A percentile compares a stretch with the other conserved stretches of the same genome.
These are phyloP conservation scores for Remersonia thermophila DNA, from an alignment of 2,329 filamentous ascomycete species.

Conservation along the genomic window DNA sequence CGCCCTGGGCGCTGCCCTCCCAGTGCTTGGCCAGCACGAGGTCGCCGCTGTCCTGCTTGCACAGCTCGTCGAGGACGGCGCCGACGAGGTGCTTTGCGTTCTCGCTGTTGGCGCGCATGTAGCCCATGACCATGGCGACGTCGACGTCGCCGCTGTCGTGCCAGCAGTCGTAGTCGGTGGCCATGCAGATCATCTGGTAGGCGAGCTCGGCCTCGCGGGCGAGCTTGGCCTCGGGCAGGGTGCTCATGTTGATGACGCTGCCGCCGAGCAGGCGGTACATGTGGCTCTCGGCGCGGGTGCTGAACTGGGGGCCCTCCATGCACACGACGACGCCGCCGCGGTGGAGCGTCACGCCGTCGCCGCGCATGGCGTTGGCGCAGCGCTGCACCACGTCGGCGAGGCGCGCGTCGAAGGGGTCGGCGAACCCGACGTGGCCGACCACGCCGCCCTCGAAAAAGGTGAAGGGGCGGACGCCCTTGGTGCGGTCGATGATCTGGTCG, in stretches of 20 bases:
- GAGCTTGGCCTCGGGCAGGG: constrained; percentile 88
- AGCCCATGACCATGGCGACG: constrained; percentile 91
- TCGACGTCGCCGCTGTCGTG: constrained; percentile 71
- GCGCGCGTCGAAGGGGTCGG: constrained; percentile 79
- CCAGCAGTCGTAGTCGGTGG: constrained; percentile 99
- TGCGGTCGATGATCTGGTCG: constrained; percentile 94
- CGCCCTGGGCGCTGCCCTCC: constrained; percentile 62
- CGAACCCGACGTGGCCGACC: constrained; percentile 90
- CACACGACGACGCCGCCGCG: constrained; percentile 76
- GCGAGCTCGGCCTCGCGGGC: constrained; percentile 91
- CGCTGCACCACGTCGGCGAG: constrained; percentile 64
- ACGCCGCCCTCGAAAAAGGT: constrained; percentile 92
- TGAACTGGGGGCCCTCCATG: constrained; percentile 99
- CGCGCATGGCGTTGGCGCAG: constrained; percentile 64
- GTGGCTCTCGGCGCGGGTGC: constrained; percentile 86
- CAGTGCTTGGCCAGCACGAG: constrained; percentile 72
- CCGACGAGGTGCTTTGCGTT: constrained; percentile 80
- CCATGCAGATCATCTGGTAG: constrained; percentile 99
- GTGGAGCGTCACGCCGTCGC: constrained; percentile 76
- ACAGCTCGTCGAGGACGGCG: constrained; percentile 76
- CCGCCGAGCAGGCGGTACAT: constrained; percentile 93
- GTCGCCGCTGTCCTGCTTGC: constrained; percentile 62
- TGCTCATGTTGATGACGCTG: constrained; percentile 96
- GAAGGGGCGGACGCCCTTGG: constrained; percentile 85
- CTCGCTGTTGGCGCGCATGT: constrained; percentile 85